These are phyloP conservation scores for Millerozyma miso DNA, from an alignment of 805 yeast genomes.

Conservation along the genomic window DNA sequence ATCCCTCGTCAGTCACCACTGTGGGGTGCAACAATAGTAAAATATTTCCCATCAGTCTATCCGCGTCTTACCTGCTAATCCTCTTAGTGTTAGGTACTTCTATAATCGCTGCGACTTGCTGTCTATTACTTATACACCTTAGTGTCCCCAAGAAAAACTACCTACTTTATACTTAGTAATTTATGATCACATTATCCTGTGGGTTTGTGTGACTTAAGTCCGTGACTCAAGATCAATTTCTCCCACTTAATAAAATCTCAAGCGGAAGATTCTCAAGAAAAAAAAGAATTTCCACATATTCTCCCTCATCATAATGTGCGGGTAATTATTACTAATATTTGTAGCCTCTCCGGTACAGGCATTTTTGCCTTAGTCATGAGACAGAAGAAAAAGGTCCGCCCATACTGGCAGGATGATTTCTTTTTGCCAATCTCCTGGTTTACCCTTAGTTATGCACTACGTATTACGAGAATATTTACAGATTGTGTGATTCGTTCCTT, in stretches of 20 bases:
- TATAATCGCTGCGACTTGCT: not conserved
- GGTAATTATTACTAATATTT: constrained; percentile 1
- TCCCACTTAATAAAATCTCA: not conserved
- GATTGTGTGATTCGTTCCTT: too few species aligned
- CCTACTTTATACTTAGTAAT: not conserved
- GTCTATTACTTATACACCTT: not conserved
- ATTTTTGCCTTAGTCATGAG: not conserved
- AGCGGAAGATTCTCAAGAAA: not conserved
- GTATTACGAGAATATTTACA: too few species aligned
- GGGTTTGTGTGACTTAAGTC: constrained; percentile 1
- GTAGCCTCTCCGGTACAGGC: constrained; percentile 1
- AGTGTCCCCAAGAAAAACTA: not conserved
- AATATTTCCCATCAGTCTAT: constrained; percentile 13
- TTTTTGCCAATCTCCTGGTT: too few species aligned
- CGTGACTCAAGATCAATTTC: not conserved
- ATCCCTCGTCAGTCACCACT: constrained; percentile 51
- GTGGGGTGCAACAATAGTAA: constrained; percentile 64
- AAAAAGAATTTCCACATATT: not conserved
- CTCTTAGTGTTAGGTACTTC: too few species aligned
- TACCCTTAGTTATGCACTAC: too few species aligned
- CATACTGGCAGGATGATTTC: too few species aligned
- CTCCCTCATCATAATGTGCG: not conserved
- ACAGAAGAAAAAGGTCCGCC: not conserved
- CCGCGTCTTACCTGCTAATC: not conserved
- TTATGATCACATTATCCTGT: too few species aligned